Evolutionary conservation across 2,329 filamentous ascomycete species (phyloP).

Genomic region (Neobulgaria alba): DNA sequence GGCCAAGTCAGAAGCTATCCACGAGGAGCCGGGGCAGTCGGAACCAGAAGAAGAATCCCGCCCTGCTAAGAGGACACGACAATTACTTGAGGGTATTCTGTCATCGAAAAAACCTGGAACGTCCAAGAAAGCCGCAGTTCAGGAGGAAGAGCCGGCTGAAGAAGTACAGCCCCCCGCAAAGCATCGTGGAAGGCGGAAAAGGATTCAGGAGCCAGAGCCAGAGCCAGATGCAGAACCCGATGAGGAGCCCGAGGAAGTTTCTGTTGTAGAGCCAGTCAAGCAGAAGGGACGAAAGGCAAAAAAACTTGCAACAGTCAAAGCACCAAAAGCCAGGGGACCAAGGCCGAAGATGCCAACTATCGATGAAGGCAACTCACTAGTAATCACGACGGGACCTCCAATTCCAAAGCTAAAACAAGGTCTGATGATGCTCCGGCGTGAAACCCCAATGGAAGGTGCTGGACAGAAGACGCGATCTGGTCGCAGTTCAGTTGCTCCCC

Average conservation of each 20-base stretch:
- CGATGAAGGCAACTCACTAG: conserved; percentile 20
- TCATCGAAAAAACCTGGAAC: conserved; percentile 2
- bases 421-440: conserved; percentile 41
- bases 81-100: conserved; percentile 9
- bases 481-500: conserved; percentile 65
- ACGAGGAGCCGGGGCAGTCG: no score
- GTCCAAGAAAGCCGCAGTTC: conserved; percentile 1
- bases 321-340: conserved; percentile 3
- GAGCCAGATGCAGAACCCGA: not conserved
- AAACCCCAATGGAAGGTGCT: conserved; percentile 32
- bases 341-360: conserved; percentile 19
- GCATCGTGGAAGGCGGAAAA: not conserved
- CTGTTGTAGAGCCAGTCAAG: not conserved
- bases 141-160: not conserved
- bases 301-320: conserved; percentile 12
- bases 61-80: conserved; percentile 15
- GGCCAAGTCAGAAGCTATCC: conserved; percentile 7
- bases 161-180: no score
- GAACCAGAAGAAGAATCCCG: conserved; percentile 7
- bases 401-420: conserved; percentile 38
- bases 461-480: conserved; percentile 60
- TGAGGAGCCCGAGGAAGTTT: not conserved
- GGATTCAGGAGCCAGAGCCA: not conserved
- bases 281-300: conserved; percentile 5
- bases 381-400: conserved; percentile 27